A percentile compares a stretch with the other conserved stretches of the same genome.
These are phyloP conservation scores for Breviolum minutum DNA, from an alignment of 73 alveolate genomes.

Conservation along the genomic window DNA sequence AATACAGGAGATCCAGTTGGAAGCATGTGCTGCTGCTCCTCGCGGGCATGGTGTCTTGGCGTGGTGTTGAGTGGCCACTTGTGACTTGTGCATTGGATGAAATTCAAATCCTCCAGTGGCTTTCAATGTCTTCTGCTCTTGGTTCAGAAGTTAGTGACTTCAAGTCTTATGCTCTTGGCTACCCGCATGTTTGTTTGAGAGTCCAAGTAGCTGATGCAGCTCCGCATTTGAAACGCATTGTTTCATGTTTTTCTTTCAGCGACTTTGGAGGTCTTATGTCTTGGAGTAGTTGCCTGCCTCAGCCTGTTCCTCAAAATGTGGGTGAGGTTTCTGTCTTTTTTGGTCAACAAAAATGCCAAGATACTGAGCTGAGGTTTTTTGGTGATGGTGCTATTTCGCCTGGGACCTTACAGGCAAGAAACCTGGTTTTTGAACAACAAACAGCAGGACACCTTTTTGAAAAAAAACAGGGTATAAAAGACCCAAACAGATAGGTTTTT, in stretches of 20 bases:
- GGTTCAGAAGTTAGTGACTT: too few relatives aligned
- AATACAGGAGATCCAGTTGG: conserved; percentile 4
- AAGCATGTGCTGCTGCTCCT: conserved; percentile 27
- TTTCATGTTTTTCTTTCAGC: too few relatives aligned
- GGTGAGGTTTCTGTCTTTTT: neutral
- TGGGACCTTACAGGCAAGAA: conserved; percentile 3
- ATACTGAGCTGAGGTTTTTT: neutral
- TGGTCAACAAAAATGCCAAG: neutral
- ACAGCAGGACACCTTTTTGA: too few relatives aligned
- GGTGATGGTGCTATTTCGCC: conserved; percentile 47
- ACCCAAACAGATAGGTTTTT: neutral
- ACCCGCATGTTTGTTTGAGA: too few relatives aligned
- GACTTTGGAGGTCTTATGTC: neutral
- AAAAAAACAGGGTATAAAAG: too few relatives aligned
- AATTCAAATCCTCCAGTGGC: neutral
- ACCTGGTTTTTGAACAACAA: too few relatives aligned
- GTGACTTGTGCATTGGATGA: neutral
- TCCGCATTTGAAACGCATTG: too few relatives aligned
- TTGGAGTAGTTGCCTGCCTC: neutral
- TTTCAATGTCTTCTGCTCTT: too few relatives aligned
- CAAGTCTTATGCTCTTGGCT: too few relatives aligned
- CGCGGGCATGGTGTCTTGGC: neutral
- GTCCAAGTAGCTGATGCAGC: too few relatives aligned
- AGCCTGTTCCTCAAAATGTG: neutral
- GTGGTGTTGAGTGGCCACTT: neutral